Base-by-base conservation (phyloP, 116 monocot genomes). In the Iris pallida region DNA sequence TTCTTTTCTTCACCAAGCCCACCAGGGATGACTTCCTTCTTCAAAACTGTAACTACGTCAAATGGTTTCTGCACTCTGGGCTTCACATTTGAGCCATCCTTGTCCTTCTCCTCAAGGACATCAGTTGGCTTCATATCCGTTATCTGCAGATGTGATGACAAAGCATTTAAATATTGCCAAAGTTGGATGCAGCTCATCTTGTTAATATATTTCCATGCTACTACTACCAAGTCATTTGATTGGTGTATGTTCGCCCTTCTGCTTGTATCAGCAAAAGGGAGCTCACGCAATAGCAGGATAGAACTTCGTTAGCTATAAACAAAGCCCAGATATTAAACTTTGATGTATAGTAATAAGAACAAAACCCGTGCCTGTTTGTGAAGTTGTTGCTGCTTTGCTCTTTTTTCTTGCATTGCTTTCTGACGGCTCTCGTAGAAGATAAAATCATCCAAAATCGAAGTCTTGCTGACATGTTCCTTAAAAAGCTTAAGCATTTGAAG, bases 371-470 rank as follows among this genome's bases (percentile, higher is more conserved):
- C 84, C 79, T 72, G 73, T 46, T 72, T 87, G 46, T 77, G 83
- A 51, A 73, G 52, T 16, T 77, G 86, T 52, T 79, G 83, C 57
- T 83, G 87, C 68, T 73, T 87, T 0, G 69, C 55, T 53, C 78
- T 82, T 47, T 82, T 94, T 66, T 90, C 94, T 65, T 84, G 82
- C 85, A 94, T 85, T 15, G 69, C 48, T 76, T 90, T 94, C 73
- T 90, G 85, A 6, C 94, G 77, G 20, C 51, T 66, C 72, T 94
- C 94, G 68, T 94, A 94, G 66, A 94, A 94, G 7, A 41, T 54
- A 57, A 94, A 94, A 73, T 94, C 94, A 65, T 94, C 94, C 66
- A 90, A 64, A 55, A 94, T 87, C 42, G 84, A 90, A 20, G 94
- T 90, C 82, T 83, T 94, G 80, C 82, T 79, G 15, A 74, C 80